phyloP scores from a whole-genome alignment of 257 asterid species.

The Gynochthodes officinalis region DNA sequence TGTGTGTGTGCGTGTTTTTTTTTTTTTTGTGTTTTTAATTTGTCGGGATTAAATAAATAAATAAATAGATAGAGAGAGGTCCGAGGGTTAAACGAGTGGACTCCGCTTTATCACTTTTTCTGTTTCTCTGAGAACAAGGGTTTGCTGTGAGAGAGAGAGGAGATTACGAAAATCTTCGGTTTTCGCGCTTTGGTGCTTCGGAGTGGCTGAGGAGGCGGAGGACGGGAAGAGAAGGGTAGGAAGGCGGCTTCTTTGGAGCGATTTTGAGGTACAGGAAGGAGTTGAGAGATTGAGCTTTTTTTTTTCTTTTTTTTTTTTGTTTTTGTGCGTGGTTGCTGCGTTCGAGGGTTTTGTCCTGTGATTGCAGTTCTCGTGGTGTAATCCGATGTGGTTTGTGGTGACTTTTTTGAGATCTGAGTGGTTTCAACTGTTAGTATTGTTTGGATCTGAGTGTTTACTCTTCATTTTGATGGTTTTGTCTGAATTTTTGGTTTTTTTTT shows the following conservation, averaged over 20 bases:
- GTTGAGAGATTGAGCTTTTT: too few species aligned
- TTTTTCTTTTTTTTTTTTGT: too few species aligned
- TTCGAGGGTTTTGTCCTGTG: not conserved
- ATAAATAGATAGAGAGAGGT: not conserved
- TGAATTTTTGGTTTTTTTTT: not conserved
- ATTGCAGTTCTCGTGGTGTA: not conserved
- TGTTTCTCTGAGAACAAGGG: not conserved
- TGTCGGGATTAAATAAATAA: not conserved
- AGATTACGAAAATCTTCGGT: not conserved
- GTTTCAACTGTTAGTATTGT: not conserved
- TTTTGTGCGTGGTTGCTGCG: not conserved
- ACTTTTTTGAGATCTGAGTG: slow-evolving; percentile 19
- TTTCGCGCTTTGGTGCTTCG: not conserved
- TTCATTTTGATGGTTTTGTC: not conserved
- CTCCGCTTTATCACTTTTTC: too few species aligned
- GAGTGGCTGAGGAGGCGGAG: slow-evolving; percentile 1
- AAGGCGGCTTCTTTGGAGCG: not conserved
- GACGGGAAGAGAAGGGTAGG: not conserved
- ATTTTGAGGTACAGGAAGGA: slow-evolving; percentile 5
- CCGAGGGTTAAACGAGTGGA: not conserved
- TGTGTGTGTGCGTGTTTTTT: slow-evolving; percentile 7
- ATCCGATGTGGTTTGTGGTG: not conserved
- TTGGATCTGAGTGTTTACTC: slow-evolving; percentile 23
- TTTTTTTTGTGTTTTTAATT: not conserved
- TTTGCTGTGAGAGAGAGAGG: too few species aligned